Evolutionary conservation across 345 rosid species (phyloP), one percentile per base, ranked within the genome.

Genomic region (Adansonia digitata): DNA sequence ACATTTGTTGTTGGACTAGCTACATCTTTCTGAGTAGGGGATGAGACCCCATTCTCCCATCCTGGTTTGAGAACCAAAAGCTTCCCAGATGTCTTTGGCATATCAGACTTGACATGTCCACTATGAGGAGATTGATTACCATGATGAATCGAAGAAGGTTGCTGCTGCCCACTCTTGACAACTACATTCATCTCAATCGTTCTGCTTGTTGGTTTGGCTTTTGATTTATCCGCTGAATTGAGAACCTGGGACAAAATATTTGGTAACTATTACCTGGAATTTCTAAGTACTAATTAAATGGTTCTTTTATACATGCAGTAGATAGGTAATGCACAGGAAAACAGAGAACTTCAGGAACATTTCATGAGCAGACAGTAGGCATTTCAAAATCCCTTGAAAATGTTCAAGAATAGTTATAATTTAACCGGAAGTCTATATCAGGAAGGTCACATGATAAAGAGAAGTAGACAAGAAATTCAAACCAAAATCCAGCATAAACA

Each of bases 1-100:
- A 83, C 66, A 75, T 27, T 87, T 81, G 71, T 85, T 57, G 84
- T 77, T 49, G 90, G 90, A 76, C 83, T 87, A 46, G 85, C 86
- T 65, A 72, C 77, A 77, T 94, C 97, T 81, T 86, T 90, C 22
- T 85, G 79, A 73, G 89, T 71, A 70, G 82, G 60, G 9, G 88
- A 81, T 60, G 60, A 52, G 18, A 79, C 77, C 72, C 95, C 98
- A 77, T 90, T 94, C 78, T 91, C 98, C 85, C 96, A 78, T 52
- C 87, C 88, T 2, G 92, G 90, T 81, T 94, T 92, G 75, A 94
- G 96, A 79, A 94, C 94, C 70, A 89, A 80, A 35, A 92, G 87
- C 84, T 94, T 92, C 80, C 92, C 91, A 79, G 85, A 78, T 52
- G 85, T 34, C 84, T 91, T 91, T 31, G 75, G 69, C 71, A 78